phyloP scores from a whole-genome alignment of 1,139 yeast species.

The Hanseniaspora gamundiae region DNA sequence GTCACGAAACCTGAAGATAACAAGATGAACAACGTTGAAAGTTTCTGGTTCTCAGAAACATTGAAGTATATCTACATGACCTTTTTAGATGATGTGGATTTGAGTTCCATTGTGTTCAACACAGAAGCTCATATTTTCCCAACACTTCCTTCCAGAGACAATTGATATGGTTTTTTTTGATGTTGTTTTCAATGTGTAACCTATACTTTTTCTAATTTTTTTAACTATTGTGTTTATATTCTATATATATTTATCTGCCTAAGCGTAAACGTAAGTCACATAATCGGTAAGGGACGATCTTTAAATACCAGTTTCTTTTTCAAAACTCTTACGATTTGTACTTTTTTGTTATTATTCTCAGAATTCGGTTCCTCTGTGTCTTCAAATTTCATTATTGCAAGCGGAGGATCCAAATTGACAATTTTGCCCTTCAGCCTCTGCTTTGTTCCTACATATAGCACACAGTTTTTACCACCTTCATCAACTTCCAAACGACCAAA shows the following conservation, averaged over 20 bases:
- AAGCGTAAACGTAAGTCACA: slow-evolving; percentile 31
- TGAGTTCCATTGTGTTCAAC: slow-evolving; percentile 67
- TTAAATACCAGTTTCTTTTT: slow-evolving; percentile 45
- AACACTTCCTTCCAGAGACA: slow-evolving; percentile 14
- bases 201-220: no score
- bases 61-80: slow-evolving; percentile 75
- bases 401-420: slow-evolving; percentile 44
- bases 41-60: slow-evolving; percentile 93
- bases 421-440: slow-evolving; percentile 52
- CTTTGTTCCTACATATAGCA: slow-evolving; percentile 50
- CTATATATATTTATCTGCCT: background rate
- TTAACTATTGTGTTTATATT: background rate
- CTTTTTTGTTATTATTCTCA: slow-evolving; percentile 11
- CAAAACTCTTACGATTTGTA: slow-evolving; percentile 47
- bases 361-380: no score
- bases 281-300: slow-evolving; percentile 61
- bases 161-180: background rate
- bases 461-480: slow-evolving; percentile 34
- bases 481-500: slow-evolving; percentile 51
- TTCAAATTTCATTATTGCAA: slow-evolving; percentile 46
- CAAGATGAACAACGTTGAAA: slow-evolving; percentile 67
- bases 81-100: slow-evolving; percentile 56
- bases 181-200: no score
- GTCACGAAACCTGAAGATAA: slow-evolving; percentile 38
- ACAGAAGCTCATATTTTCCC: slow-evolving; percentile 95